Percentiles rank a stretch among this genome's conserved stretches.
Evolutionary conservation across 345 rosid genomes (phyloP).

Genomic region (Citropsis articulata): DNA sequence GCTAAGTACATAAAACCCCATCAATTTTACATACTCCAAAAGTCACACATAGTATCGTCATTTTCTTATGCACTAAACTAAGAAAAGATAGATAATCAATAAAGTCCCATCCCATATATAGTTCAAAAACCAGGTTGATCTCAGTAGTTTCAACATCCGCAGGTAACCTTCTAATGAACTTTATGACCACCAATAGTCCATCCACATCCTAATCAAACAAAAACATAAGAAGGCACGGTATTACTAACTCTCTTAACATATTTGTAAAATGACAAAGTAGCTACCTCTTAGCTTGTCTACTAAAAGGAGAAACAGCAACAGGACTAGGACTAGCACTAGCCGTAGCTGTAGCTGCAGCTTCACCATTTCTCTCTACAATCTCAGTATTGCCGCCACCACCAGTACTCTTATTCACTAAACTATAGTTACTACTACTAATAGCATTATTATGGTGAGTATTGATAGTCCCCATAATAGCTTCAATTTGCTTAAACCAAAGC

Average conservation of each 20-base stretch:
- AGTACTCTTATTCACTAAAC: constrained; percentile 10
- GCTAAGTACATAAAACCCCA: neutral
- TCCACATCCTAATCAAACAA: neutral
- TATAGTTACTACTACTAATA: neutral
- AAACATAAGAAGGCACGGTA: neutral
- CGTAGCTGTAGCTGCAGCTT: too few species aligned
- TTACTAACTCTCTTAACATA: neutral
- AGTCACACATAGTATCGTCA: neutral
- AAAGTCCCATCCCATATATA: neutral
- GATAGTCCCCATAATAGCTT: constrained; percentile 30
- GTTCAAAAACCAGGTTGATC: neutral
- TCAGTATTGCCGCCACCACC: neutral
- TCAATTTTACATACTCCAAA: neutral
- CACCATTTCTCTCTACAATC: constrained; percentile 13
- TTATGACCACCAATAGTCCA: neutral
- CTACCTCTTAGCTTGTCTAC: constrained; percentile 2
- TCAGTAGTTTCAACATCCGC: too few species aligned
- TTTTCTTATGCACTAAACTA: neutral
- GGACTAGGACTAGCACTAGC: neutral
- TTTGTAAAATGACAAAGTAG: neutral
- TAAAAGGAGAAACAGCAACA: neutral
- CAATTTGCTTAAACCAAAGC: constrained; percentile 52
- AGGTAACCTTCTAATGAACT: neutral
- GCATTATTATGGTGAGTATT: neutral
- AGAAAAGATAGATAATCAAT: neutral